Evolutionary conservation across 352 stramenopile species (phyloP), one percentile per base, ranked within the genome.

Genomic region (Pythium chondricola): DNA sequence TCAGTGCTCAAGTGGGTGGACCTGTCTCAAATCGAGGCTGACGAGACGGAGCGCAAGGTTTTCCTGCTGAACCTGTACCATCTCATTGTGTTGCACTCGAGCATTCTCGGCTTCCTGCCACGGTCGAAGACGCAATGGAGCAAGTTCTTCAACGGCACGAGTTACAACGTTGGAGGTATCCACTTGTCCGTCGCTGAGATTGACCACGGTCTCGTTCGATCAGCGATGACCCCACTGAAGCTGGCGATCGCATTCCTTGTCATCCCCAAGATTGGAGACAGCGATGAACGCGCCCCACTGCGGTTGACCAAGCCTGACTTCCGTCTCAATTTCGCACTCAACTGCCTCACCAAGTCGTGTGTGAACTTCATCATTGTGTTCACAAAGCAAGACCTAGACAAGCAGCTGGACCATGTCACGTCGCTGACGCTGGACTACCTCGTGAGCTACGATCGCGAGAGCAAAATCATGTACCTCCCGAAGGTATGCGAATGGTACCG

Each of bases 61-160:
- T 80, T 78, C 21, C 66, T 83, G 40, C 36, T 85, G n/a, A 85
- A 83, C 41, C 26, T 85, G 30, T 83, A 73, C 40, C 74, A 85
- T 29, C 31, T 82, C 11, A 52, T 80, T 25, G 31, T 80, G 24
- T 13, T 83, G 2, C 70, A 85, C 39, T 46, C 63, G 6, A 69
- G 53, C 30, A 51, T 85, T 13, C 36, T 83, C 4, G 65, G 59
- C 1, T 48, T 83, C 18, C 35, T 82, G 2, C 71, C 69, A 9
- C 67, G 65, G 42, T 73, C 65, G 8, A 74, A 73, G 50, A 56
- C 56, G 6, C 64, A 78, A 10, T 85, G 74, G 74, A 62, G 56
- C 14, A 67, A 65, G 27, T 85, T 85, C 37, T 85, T 82, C 66
- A 83, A 83, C 21, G 65, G 64, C 13, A 61, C 65, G 18, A 73